A percentile compares a stretch with the other conserved stretches of the same genome.
phyloP scores from a whole-genome alignment of 2,329 filamentous ascomycete genomes.

The Hymenoscyphus fraxineus region DNA sequence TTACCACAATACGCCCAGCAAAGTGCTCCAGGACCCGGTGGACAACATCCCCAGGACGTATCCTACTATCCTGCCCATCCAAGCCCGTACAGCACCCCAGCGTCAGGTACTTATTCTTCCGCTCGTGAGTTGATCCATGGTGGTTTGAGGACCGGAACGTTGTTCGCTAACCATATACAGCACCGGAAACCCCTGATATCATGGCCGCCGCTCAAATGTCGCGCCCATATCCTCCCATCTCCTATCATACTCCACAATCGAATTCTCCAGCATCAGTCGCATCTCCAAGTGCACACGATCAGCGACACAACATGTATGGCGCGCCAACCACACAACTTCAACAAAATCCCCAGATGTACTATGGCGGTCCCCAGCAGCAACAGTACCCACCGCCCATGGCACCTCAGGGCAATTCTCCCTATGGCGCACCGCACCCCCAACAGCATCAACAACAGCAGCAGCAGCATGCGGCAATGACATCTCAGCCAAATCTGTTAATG shows the following conservation, averaged over 20 bases:
- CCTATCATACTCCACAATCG: conserved; percentile 90
- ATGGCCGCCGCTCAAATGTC: conserved; percentile 67
- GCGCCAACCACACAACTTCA: conserved; percentile 75
- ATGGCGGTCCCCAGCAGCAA: conserved; percentile 47
- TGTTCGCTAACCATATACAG: conserved; percentile 22
- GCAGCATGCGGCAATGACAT: conserved; percentile 48
- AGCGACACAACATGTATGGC: conserved; percentile 75
- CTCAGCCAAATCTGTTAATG: conserved; percentile 65
- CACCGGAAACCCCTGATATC: conserved; percentile 58
- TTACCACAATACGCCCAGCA: conserved; percentile 63
- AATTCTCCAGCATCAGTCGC: conserved; percentile 92
- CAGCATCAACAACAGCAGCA: conserved; percentile 44
- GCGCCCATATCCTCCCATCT: conserved; percentile 76
- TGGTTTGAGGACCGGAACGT: conserved; percentile 2
- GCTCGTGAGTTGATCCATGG: conserved; percentile 57
- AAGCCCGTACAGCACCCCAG: conserved; percentile 77
- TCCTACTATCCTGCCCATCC: conserved; percentile 79
- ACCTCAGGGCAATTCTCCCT: conserved; percentile 58
- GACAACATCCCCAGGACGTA: conserved; percentile 62
- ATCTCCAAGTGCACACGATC: conserved; percentile 83
- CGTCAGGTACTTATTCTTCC: conserved; percentile 79
- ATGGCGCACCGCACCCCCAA: conserved; percentile 52
- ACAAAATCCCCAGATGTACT: conserved; percentile 78
- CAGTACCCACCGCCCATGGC: conserved; percentile 63
- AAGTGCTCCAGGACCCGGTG: conserved; percentile 56